These are phyloP conservation scores for Lactarius indigo DNA, from an alignment of 768 basidiomycete species.

Conservation along the genomic window DNA sequence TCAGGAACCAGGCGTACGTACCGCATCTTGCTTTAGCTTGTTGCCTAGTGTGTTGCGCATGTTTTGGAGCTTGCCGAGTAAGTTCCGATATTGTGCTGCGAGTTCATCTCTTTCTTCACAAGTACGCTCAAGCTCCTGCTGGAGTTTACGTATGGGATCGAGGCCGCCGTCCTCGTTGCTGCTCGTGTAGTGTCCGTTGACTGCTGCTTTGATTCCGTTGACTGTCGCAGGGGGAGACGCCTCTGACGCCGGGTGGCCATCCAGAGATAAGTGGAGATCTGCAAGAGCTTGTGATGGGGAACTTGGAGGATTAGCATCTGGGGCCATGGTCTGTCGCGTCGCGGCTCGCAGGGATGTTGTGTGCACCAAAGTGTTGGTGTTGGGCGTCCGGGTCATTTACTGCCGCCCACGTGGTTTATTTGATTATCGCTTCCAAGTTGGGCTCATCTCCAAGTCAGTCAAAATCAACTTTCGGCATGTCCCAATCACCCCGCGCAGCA, in stretches of 20 bases:
- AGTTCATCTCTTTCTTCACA: conserved; percentile 86
- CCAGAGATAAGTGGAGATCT: conserved; percentile 30
- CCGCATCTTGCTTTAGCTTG: conserved; percentile 95
- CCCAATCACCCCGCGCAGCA: background rate
- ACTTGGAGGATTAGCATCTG: conserved; percentile 11
- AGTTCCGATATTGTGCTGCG: conserved; percentile 77
- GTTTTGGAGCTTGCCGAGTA: conserved; percentile 83
- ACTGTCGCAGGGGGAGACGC: conserved; percentile 27
- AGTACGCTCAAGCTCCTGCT: conserved; percentile 71
- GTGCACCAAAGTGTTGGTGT: background rate
- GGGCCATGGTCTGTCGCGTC: conserved; percentile 14
- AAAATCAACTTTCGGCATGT: background rate
- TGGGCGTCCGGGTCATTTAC: background rate
- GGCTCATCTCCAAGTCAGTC: background rate
- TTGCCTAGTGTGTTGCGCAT: conserved; percentile 94
- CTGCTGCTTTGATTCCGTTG: conserved; percentile 28
- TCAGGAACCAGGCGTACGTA: conserved; percentile 40
- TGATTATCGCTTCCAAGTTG: background rate
- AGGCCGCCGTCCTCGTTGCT: conserved; percentile 39
- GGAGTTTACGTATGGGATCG: conserved; percentile 57
- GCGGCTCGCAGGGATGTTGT: conserved; percentile 3
- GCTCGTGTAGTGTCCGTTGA: conserved; percentile 32
- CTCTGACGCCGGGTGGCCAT: conserved; percentile 26
- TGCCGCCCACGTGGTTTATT: background rate
- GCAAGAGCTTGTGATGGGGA: conserved; percentile 19